Evolutionary conservation across 495 filamentous ascomycete species (phyloP), one percentile per base, ranked within the genome.

Genomic region (Neurospora pannonica): DNA sequence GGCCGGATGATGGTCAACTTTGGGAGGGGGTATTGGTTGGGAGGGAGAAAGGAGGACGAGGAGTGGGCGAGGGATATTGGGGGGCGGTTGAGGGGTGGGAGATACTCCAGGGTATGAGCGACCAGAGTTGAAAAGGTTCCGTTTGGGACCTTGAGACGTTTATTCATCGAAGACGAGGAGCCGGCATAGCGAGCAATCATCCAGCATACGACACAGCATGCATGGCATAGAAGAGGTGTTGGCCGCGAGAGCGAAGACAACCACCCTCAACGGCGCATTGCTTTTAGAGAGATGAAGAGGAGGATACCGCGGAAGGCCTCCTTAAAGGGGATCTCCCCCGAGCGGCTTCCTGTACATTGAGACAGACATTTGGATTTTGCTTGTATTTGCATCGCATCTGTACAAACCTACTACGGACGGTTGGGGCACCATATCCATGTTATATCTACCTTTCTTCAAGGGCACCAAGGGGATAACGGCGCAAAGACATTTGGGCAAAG

Each of bases 21-120:
- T 24, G 91, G 91, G 24, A 87, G 84, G 75, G 84, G 84, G 71
- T 97, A 95, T 80, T 97, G 94, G 94, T 81, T 95, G 9, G 93
- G 83, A 15, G 80, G 80, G 11, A 77, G 75, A 34, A 80, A 81
- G 74, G 84, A 86, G 34, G 88, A 88, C 71, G 82, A 84, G 70
- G 79, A 85, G 76, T 94, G 92, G 92, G 85, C 89, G 75, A 81
- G 84, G 70, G 85, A 84, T 2, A 81, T 92, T 42, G 84, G 86
- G 46, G 86, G 87, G 38, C 88, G 87, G 78, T 91, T 93, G 79
- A 84, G 82, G 75, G 79, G 54, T 19, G 54, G 75, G 72, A 80
- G 46, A 10, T 31, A 39, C 5, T 48, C 71, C 1, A 62, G 42
- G 71, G 28, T 38, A 15, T 34, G 8, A 38, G 37, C 37, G 11